Conservation (phyloP, 2,329 filamentous ascomycete genomes). For the Fusarium illudens region DNA sequence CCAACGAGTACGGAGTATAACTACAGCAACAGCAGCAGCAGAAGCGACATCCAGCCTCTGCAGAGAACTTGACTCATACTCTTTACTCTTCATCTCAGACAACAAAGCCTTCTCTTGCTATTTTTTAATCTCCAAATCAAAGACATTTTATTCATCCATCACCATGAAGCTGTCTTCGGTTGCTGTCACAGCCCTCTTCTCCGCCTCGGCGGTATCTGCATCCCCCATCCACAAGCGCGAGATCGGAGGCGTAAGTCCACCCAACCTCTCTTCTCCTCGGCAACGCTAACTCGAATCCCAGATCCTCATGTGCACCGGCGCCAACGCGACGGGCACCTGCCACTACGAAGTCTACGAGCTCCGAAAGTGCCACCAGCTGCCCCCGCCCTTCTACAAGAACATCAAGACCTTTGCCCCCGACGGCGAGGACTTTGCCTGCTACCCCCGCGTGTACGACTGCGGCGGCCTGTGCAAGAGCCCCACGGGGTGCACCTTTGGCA, state of each 20-base stretch:
- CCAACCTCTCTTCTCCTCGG: not conserved
- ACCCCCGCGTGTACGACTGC: constrained; percentile 54
- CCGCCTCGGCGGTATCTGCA: constrained; percentile 37
- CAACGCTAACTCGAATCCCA: constrained; percentile 38
- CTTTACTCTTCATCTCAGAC: constrained; percentile 7
- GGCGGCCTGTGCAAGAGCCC: constrained; percentile 58
- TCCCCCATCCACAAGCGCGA: constrained; percentile 52
- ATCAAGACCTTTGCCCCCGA: constrained; percentile 61
- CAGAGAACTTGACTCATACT: constrained; percentile 22
- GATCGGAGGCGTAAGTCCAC: constrained; percentile 56
- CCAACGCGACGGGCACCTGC: constrained; percentile 59
- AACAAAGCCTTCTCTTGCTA: not conserved
- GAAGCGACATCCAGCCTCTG: constrained; percentile 20
- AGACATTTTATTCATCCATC: not conserved
- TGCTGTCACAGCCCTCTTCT: constrained; percentile 32
- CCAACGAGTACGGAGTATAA: not conserved
- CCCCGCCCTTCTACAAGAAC: constrained; percentile 51
- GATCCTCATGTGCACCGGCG: constrained; percentile 61
- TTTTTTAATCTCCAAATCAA: not conserved
- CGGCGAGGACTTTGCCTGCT: constrained; percentile 59
- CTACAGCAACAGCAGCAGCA: constrained; percentile 8
- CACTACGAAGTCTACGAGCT: constrained; percentile 54
- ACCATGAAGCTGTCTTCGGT: constrained; percentile 45
- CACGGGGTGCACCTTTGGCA: constrained; percentile 61
- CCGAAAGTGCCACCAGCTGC: constrained; percentile 57